These are phyloP conservation scores for Nicotiana benthamiana DNA, from an alignment of 257 asterid genomes.

Conservation along the genomic window DNA sequence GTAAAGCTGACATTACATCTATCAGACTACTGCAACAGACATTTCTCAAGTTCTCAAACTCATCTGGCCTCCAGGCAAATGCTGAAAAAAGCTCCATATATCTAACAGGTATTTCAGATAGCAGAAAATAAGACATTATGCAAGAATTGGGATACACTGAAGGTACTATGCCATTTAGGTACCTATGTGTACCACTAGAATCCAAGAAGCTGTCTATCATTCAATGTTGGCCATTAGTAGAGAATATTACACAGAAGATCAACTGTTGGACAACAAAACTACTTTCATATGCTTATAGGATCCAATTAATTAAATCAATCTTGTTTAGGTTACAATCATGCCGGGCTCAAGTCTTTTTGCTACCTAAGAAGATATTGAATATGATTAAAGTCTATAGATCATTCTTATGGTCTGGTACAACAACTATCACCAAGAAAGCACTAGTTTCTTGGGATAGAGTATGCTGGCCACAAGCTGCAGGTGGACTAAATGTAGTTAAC, in stretches of 20 bases:
- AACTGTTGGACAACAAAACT: background rate
- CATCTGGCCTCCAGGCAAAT: too few species aligned
- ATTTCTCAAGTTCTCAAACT: too few species aligned
- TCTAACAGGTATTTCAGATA: accelerated
- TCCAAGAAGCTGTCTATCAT: background rate
- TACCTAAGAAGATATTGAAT: background rate
- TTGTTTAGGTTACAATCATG: background rate
- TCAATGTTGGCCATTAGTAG: background rate
- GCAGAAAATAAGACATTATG: background rate
- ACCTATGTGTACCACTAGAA: background rate
- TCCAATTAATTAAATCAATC: background rate
- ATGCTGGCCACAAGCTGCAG: background rate
- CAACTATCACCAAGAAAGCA: background rate
- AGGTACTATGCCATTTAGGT: background rate
- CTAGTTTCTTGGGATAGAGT: background rate
- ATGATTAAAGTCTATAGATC: background rate
- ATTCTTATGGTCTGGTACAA: background rate
- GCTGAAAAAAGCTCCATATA: too few species aligned
- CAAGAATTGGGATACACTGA: background rate
- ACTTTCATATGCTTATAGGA: background rate
- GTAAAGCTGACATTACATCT: too few species aligned
- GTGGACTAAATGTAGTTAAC: background rate
- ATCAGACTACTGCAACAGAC: too few species aligned
- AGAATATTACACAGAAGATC: background rate
- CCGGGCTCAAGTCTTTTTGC: background rate